Evolutionary conservation across 495 filamentous ascomycete genomes (phyloP), one percentile per base, ranked within the genome.

Genomic region (Saxispiralis lemnorum): DNA sequence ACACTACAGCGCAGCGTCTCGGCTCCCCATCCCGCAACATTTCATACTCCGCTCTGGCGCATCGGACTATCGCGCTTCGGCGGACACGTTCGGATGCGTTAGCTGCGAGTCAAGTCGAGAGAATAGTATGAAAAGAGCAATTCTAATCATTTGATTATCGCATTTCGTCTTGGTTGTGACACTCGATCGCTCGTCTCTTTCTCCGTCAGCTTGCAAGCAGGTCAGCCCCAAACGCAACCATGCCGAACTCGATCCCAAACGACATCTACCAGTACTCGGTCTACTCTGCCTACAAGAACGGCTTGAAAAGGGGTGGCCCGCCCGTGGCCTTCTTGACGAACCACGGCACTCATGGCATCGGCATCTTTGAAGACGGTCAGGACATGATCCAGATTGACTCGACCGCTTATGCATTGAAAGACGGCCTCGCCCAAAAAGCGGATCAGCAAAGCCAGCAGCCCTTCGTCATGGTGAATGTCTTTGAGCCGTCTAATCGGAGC

Each of bases 181-280:
- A n/a, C n/a, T n/a, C n/a, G n/a, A n/a, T n/a, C n/a, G n/a, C n/a
- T 33, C 31, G n/a, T 33, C 31, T n/a, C 31, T 33, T 33, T n/a
- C 7, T 33, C 31, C 31, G 31, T 33, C 31, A 33, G 31, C n/a
- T 33, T 7, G 9, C 31, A n/a, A n/a, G n/a, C n/a, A n/a, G n/a
- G n/a, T 31, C 12, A 33, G 20, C 5, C 20, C 28, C 20, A 10
- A n/a, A 4, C 17, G 14, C 48, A 31, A 51, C 31, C 31, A 52
- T 52, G 34, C 35, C 46, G 31, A 30, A 38, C 16, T 43, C 49
- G 20, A 45, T 50, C 6, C 52, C 52, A 4, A 55, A 55, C 46
- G 52, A 55, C 44, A 55, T 55, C 38, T 53, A 49, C 43, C 52
- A 55, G 37, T 52, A 49, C 39, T 55, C 52, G 19, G 38, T 55